A percentile compares a stretch with the other conserved stretches of the same genome.
These are phyloP conservation scores for Hymenoscyphus repandus DNA, from an alignment of 2,329 filamentous ascomycete genomes.

Conservation along the genomic window DNA sequence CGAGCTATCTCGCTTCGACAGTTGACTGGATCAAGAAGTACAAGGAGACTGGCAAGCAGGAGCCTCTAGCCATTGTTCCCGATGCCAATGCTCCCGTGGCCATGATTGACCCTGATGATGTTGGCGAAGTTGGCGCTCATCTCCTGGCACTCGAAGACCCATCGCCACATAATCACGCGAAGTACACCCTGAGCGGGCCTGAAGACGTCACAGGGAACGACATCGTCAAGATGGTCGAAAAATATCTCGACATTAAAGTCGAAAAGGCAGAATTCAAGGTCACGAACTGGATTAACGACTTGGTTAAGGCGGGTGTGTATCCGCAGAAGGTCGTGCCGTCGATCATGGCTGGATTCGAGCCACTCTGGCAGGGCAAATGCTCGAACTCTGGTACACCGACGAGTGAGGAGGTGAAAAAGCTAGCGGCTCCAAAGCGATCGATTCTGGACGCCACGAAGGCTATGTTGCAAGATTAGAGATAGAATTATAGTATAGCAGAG, in stretches of 20 bases:
- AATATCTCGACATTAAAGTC: conserved; percentile 28
- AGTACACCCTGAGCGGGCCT: conserved; percentile 37
- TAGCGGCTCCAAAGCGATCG: no score
- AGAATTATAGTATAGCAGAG: no score
- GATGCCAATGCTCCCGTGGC: conserved; percentile 30
- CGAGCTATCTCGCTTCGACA: conserved; percentile 22
- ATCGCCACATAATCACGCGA: conserved; percentile 29
- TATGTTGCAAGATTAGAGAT: no score
- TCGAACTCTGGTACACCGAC: no score
- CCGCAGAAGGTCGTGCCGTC: no score
- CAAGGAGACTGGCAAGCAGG: conserved; percentile 32
- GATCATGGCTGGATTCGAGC: no score
- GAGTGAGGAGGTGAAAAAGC: no score
- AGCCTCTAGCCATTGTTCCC: conserved; percentile 25
- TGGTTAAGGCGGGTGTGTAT: no score
- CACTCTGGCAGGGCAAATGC: no score
- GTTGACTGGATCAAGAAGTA: conserved; percentile 32
- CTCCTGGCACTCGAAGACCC: conserved; percentile 31
- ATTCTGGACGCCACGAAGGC: no score
- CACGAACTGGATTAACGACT: no score
- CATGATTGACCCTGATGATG: conserved; percentile 30
- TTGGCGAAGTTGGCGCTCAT: conserved; percentile 34
- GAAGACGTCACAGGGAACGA: conserved; percentile 35
- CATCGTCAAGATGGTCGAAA: conserved; percentile 33
- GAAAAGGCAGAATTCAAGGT: no score